Base-by-base conservation (phyloP, 805 yeast species). In the Peterozyma xylosa region DNA sequence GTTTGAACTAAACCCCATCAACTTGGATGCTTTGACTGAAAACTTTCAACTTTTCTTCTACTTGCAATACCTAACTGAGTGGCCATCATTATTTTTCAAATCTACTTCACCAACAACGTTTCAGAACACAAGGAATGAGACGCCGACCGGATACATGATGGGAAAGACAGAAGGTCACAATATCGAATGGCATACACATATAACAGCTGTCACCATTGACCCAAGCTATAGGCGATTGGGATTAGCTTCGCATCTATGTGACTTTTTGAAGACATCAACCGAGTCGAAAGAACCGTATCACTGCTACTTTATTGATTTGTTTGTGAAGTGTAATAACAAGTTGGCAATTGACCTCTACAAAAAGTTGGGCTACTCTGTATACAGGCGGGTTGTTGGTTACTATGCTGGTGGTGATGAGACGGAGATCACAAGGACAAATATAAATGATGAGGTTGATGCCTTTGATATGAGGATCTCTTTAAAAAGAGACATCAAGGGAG, bases 111-210 rank as follows among this genome's bases (percentile, higher is more conserved):
- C 44, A 42, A 11, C 42, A 11, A 33, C 40, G 7, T 30, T 49
- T 18, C 36, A 45, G 33, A 53, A 52, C 15, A 62, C 59, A 39
- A 64, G 68, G 29, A 13, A 13, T 13, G 15, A 11, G 15, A 32
- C 34, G 5, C 34, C 34, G 13, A 69, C 86, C 32, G 91, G 90
- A 0, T 84, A 85, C 58, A 82, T 93, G 95, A 79, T 93, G 79
- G 98, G 95, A n/a, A 93, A 93, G 60, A 82, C 95, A 1, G 99
- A 93, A 60, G 99, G 99, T 0, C 69, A 69, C 33, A 78, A 73
- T 5, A 77, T 73, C 39, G 93, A 89, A 47, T 91, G 97, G 96
- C 99, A 93, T 57, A 78, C 96, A 1, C 99, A 93, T 60, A 89
- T 93, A 41, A 88, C 98, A 0, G 98, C 99, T 0, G 96, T 93